phyloP scores from a whole-genome alignment of 2,329 filamentous ascomycete genomes.

The Blastomyces percursus region DNA sequence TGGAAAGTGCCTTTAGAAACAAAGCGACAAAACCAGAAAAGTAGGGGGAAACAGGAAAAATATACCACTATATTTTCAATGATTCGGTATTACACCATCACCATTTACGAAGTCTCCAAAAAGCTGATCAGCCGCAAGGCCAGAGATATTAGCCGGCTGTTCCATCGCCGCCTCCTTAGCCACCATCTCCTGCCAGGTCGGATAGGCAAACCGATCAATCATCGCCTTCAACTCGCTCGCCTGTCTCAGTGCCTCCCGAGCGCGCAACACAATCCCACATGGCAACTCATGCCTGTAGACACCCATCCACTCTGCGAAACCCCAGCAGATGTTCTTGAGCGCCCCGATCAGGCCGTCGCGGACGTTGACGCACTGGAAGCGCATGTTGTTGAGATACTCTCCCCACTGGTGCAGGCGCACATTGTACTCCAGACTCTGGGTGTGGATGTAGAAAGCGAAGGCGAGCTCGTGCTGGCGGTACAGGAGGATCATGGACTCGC shows the following conservation, averaged over 20 bases:
- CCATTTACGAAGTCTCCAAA: neutral
- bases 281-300: neutral
- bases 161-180: neutral
- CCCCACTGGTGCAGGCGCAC: neutral
- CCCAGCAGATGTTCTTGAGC: neutral
- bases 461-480: neutral
- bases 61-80: neutral
- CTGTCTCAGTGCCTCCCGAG: neutral
- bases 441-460: neutral
- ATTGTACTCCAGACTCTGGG: neutral
- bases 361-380: constrained; percentile 2
- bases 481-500: neutral
- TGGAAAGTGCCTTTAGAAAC: neutral
- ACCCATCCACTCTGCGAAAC: constrained; percentile 2
- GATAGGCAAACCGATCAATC: constrained; percentile 1
- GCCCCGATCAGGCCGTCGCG: neutral
- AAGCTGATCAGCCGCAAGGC: neutral
- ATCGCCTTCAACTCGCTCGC: neutral
- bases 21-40: neutral
- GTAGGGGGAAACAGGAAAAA: neutral
- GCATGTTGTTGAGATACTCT: constrained; percentile 1
- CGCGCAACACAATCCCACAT: neutral
- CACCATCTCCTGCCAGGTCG: neutral
- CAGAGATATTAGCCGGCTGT: neutral
- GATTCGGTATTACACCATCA: neutral